Evolutionary conservation across 768 basidiomycete species (phyloP), one percentile per base, ranked within the genome.

Genomic region (Kondoa subrosea): DNA sequence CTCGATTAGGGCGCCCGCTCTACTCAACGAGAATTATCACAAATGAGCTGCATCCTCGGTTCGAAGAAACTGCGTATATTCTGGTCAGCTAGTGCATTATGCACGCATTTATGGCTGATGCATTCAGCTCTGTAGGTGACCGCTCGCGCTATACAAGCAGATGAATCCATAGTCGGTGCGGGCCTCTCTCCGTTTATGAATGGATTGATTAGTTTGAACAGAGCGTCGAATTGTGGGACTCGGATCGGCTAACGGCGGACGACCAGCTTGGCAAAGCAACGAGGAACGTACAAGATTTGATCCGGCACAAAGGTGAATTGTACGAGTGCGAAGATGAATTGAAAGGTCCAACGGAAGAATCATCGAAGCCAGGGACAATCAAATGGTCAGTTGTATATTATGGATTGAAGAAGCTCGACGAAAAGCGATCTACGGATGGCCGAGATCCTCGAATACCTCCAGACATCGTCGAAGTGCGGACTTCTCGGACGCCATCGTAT

Each of bases 161-260:
- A 84, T 67, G 87, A 89, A 76, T 79, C 79, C 65, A 76, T 87
- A 21, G 80, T 80, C 27, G 75, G 85, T 26, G n/a, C n/a, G n/a
- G n/a, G n/a, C n/a, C n/a, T n/a, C n/a, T n/a, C n/a, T n/a, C n/a
- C n/a, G n/a, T n/a, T n/a, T n/a, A n/a, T n/a, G n/a, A n/a, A n/a
- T n/a, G n/a, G n/a, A n/a, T n/a, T n/a, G n/a, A n/a, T n/a, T n/a
- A n/a, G n/a, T n/a, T n/a, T n/a, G n/a, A n/a, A n/a, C n/a, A n/a
- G n/a, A n/a, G n/a, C n/a, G n/a, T n/a, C n/a, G 85, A 87, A 78
- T 76, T 87, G 1, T 87, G 85, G 85, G 87, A 88, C 73, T 85
- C 83, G 8, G 86, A 87, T 79, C 77, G 78, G 72, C 66, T 21
- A 17, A 56, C 57, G 27, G 57, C 27, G 57, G 59, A 61, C 59